Evolutionary conservation across 1,284 basidiomycete genomes (phyloP), one percentile per base, ranked within the genome.

Genomic region (Mycena sp.): DNA sequence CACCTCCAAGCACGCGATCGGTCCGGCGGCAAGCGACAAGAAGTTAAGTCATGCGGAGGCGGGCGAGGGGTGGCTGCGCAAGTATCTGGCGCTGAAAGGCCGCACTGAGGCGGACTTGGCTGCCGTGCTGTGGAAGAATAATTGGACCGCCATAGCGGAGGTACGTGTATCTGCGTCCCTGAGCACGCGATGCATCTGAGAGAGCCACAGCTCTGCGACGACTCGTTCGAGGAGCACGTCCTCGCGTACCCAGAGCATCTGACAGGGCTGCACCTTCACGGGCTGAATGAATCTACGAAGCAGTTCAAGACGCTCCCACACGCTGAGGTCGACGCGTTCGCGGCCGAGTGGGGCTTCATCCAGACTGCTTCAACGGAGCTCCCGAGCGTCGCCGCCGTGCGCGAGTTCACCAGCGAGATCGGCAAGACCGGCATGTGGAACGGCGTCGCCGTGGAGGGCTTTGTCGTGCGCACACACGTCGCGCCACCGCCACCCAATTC

Each of bases 181-280:
- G 38, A 16, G 53, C 17, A 25, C 25, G 63, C 35, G 14, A 7
- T 21, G 21, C 17, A 35, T 62, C 9, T 58, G 28, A 25, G 12
- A 9, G n/a, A 1, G 6, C 41, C 16, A 56, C 58, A 96, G 95
- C 88, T 99, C 2, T 99, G 98, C 75, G 97, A 99, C 72, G 98
- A 99, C 77, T 87, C 85, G 0, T 99, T 99, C 73, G 98, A 99
- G 71, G 98, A 99, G 76, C 98, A 99, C 72, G 97, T 99, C 41
- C 85, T 99, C 0, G 83, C 89, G 0, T 98, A 96, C 71, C 80
- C 92, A 0, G 81, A 85, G 0, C 90, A 97, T 29, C 87, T 90
- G 68, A 94, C 95, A 0, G 98, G 98, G 1, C 87, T 99, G 1
- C 95, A 99, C 71, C 84, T 99, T 0, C 98, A 99, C 77, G 96